Base-by-base conservation (phyloP, 331 rosid species). In the Quercus lobata region DNA sequence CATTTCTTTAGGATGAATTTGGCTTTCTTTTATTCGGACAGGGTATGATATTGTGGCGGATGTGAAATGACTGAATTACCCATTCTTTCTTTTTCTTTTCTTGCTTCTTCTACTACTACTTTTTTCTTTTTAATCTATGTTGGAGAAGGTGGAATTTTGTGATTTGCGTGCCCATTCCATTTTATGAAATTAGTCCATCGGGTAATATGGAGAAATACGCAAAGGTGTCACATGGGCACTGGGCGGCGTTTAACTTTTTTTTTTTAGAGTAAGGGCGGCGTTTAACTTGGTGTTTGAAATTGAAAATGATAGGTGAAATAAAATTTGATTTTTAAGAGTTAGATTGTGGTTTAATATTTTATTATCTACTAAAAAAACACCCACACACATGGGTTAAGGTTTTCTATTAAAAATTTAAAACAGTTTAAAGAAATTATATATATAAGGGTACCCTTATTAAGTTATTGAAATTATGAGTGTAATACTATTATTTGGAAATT, bases 1-100 rank as follows among this genome's bases (percentile, higher is more conserved):
- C 55, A 60, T 65, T 53, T 72, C 73, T 77, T 77, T 72, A 57
- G 30, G 73, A 8, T 76, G 53, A 44, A 65, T 80, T 79, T 61
- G 66, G 61, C 56, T 60, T 44, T 69, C 54, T 14, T 70, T 15
- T 77, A 82, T 72, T 82, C 53, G 4, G 46, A 71, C 34, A 52
- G 54, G 54, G 54, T 49, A 14, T 49, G 54, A 49, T 12, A 49
- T 49, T 49, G 66, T 24, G 5, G 66, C 5, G 17, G 30, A 3
- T 9, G 24, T 2, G 14, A 24, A 60, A 60, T 22, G 66, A 60
- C 66, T 12, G 8, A 12, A 60, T 9, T 60, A 29, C 66, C 65
- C 66, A 0, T 24, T 12, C 17, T 12, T 10, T 49, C 15, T 11
- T 11, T 11, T 35, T 49, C 4, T 41, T 41, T 41, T 41, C 46